phyloP scores from a whole-genome alignment of 2,329 filamentous ascomycete species.

The Sclerotinia trifoliorum region DNA sequence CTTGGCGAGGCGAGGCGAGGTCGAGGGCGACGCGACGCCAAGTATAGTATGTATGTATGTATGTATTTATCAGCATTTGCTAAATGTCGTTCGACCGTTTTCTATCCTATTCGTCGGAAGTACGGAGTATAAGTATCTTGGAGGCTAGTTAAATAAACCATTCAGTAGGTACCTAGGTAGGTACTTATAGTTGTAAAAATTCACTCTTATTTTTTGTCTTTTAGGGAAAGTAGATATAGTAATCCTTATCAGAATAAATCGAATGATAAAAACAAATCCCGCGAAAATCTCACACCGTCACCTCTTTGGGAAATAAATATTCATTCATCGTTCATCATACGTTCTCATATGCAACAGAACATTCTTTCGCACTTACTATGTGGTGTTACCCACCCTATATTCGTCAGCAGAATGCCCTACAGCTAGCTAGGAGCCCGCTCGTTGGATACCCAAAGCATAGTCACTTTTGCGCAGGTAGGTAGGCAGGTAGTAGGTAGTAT shows the following conservation, averaged over 20 bases:
- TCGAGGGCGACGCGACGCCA: no score
- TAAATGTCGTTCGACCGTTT: not conserved
- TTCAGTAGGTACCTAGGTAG: not conserved
- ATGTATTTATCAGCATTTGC: not conserved
- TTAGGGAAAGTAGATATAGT: not conserved
- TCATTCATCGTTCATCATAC: constrained; percentile 6
- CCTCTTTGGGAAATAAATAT: constrained; percentile 8
- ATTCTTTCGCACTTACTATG: constrained; percentile 7
- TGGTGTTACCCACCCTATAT: not conserved
- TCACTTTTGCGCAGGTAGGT: not conserved
- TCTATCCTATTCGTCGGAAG: not conserved
- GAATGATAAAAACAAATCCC: no score
- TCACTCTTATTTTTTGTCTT: not conserved
- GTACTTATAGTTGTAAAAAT: no score
- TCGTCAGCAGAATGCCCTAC: constrained; percentile 19
- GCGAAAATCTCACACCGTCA: constrained; percentile 13
- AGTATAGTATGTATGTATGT: no score
- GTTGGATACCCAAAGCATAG: not conserved
- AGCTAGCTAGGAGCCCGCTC: not conserved
- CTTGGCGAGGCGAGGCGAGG: not conserved
- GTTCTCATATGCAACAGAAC: constrained; percentile 18
- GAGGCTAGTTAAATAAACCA: not conserved
- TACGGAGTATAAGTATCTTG: not conserved
- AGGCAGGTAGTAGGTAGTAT: not conserved
- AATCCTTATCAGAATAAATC: not conserved